Evolutionary conservation across 2,329 filamentous ascomycete genomes (phyloP).

Genomic region (Cadophora sp.): DNA sequence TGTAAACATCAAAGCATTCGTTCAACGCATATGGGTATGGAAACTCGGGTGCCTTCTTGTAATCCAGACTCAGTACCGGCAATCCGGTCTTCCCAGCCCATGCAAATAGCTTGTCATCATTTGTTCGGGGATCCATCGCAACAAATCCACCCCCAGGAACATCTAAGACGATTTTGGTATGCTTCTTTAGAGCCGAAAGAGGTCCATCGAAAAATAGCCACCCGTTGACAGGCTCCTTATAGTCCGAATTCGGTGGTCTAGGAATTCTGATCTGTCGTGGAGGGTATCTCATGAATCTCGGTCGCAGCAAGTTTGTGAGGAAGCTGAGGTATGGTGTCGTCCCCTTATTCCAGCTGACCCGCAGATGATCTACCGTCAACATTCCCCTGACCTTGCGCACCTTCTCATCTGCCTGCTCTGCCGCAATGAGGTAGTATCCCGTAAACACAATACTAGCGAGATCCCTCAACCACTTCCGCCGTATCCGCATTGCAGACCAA

Average conservation of each 20-base stretch:
- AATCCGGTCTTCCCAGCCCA: conserved; percentile 91
- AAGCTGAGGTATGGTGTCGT: conserved; percentile 85
- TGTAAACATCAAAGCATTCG: conserved; percentile 87
- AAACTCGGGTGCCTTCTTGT: conserved; percentile 84
- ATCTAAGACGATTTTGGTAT: conserved; percentile 83
- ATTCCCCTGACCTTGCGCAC: conserved; percentile 87
- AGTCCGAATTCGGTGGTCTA: conserved; percentile 78
- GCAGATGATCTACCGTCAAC: conserved; percentile 87
- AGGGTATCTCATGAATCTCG: conserved; percentile 79
- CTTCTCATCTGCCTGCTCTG: conserved; percentile 95
- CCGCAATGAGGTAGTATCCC: conserved; percentile 88
- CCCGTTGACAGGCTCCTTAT: conserved; percentile 80
- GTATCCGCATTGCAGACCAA: conserved; percentile 97
- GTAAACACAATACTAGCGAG: conserved; percentile 84
- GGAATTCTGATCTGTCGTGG: conserved; percentile 86
- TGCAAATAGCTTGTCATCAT: conserved; percentile 90
- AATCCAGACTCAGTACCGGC: conserved; percentile 91
- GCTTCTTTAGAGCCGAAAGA: conserved; percentile 75
- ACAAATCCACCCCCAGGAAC: conserved; percentile 95
- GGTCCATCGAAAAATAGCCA: conserved; percentile 97
- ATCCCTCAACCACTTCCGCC: conserved; percentile 80
- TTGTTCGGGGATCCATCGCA: conserved; percentile 92
- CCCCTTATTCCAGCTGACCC: conserved; percentile 95
- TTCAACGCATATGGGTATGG: conserved; percentile 87
- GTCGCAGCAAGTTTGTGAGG: conserved; percentile 75